These are phyloP conservation scores for Trichoderma sp. DNA, from an alignment of 2,329 filamentous ascomycete genomes.

Conservation along the genomic window DNA sequence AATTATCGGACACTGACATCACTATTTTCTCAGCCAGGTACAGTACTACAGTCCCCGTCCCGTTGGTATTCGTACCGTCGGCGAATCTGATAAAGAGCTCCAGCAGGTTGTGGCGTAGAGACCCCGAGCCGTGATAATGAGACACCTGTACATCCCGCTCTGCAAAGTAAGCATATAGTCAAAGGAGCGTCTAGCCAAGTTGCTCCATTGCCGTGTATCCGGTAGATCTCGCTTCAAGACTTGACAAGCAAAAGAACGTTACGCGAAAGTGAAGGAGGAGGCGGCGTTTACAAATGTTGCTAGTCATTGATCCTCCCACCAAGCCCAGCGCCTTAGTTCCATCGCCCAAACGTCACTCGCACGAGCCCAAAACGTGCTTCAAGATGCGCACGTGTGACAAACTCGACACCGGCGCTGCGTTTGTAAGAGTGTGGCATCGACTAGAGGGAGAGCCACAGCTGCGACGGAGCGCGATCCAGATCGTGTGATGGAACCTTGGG, in stretches of 20 bases:
- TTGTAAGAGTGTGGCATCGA: neutral
- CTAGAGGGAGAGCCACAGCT: neutral
- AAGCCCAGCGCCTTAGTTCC: neutral
- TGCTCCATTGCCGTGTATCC: neutral
- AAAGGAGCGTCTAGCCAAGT: neutral
- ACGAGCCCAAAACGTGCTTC: neutral
- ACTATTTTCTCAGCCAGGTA: neutral
- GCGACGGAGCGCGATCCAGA: neutral
- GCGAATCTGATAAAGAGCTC: neutral
- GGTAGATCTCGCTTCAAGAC: neutral
- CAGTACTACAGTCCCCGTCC: neutral
- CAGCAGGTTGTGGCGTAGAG: neutral
- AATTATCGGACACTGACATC: neutral
- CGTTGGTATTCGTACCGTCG: neutral
- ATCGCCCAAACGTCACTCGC: neutral
- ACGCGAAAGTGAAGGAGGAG: neutral
- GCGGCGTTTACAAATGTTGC: neutral
- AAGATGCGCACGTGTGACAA: neutral
- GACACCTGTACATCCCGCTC: neutral
- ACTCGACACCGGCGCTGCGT: neutral
- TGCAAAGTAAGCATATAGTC: slow-evolving; percentile 7
- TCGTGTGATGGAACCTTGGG: neutral
- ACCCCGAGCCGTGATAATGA: neutral
- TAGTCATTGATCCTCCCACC: neutral
- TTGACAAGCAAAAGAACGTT: neutral